Evolutionary conservation across 352 stramenopile genomes (phyloP).

Genomic region (Pilasporangium apinafurcum): DNA sequence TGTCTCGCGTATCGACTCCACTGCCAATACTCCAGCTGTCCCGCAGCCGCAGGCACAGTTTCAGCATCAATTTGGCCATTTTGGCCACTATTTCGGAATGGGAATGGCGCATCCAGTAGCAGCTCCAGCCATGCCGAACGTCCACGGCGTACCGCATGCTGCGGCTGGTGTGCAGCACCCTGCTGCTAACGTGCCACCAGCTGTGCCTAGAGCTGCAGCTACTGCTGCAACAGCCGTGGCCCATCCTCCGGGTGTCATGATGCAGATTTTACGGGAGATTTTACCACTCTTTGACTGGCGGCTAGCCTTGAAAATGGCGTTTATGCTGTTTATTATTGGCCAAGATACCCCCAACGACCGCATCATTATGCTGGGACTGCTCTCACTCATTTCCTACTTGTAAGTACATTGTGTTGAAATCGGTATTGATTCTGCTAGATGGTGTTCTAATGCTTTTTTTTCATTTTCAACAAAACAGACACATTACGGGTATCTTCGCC

Average conservation of each 20-base stretch:
- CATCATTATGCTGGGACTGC: slow-evolving; percentile 61
- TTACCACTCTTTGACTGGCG: slow-evolving; percentile 62
- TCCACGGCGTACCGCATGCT: slow-evolving; percentile 6
- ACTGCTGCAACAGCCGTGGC: not conserved
- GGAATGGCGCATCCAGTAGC: slow-evolving; percentile 8
- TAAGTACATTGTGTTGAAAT: slow-evolving; percentile 13
- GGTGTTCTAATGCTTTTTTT: not conserved
- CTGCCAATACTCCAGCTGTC: not conserved
- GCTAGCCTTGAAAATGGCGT: slow-evolving; percentile 79
- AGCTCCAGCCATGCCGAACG: slow-evolving; percentile 3
- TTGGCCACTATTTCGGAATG: slow-evolving; percentile 24
- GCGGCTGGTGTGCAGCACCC: slow-evolving; percentile 1
- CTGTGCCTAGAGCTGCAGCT: slow-evolving; percentile 5
- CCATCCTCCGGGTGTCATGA: slow-evolving; percentile 18
- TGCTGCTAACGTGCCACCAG: not conserved
- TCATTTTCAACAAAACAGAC: slow-evolving; percentile 12
- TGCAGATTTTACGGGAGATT: slow-evolving; percentile 50
- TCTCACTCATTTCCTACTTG: slow-evolving; percentile 74
- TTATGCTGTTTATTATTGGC: slow-evolving; percentile 87
- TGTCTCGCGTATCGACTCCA: not conserved
- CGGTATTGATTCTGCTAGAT: too few species aligned
- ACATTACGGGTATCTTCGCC: slow-evolving; percentile 77
- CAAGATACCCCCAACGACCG: slow-evolving; percentile 76
- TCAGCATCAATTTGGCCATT: slow-evolving; percentile 11
- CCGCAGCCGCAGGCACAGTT: slow-evolving; percentile 12